These are phyloP conservation scores for Citrullus amarus DNA, from an alignment of 306 rosid genomes.

Conservation along the genomic window DNA sequence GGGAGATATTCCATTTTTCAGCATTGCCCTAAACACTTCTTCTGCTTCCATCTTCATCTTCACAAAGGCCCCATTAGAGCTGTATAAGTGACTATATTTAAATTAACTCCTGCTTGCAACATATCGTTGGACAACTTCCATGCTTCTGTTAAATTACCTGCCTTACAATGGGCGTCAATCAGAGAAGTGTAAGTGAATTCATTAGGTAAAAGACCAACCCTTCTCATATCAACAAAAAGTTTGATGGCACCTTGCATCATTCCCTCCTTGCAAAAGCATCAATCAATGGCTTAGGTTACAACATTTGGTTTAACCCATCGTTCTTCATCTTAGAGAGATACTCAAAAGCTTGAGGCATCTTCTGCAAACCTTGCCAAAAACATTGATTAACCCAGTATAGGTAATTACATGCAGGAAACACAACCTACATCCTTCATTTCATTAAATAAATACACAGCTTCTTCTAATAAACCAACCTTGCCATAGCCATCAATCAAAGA, in stretches of 20 bases:
- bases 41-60: constrained; percentile 69
- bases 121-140: constrained; percentile 59
- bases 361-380: constrained; percentile 67
- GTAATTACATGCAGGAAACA: constrained; percentile 59
- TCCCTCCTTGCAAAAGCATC: constrained; percentile 88
- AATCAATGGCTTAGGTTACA: constrained; percentile 76
- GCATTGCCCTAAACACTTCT: constrained; percentile 49
- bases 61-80: constrained; percentile 75
- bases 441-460: constrained; percentile 35
- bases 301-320: constrained; percentile 55
- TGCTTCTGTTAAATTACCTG: constrained; percentile 56
- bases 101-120: constrained; percentile 44
- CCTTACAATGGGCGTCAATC: constrained; percentile 80
- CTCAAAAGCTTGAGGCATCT: constrained; percentile 53
- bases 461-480: constrained; percentile 45
- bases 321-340: constrained; percentile 63
- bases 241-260: constrained; percentile 70
- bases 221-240: constrained; percentile 74
- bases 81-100: constrained; percentile 57
- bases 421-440: constrained; percentile 63
- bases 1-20: constrained; percentile 47
- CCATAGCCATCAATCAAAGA: constrained; percentile 90
- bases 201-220: constrained; percentile 66
- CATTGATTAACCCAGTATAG: constrained; percentile 66
- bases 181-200: constrained; percentile 80